phyloP scores from a whole-genome alignment of 1,284 basidiomycete species.

The Ustanciosporium gigantosporum region DNA sequence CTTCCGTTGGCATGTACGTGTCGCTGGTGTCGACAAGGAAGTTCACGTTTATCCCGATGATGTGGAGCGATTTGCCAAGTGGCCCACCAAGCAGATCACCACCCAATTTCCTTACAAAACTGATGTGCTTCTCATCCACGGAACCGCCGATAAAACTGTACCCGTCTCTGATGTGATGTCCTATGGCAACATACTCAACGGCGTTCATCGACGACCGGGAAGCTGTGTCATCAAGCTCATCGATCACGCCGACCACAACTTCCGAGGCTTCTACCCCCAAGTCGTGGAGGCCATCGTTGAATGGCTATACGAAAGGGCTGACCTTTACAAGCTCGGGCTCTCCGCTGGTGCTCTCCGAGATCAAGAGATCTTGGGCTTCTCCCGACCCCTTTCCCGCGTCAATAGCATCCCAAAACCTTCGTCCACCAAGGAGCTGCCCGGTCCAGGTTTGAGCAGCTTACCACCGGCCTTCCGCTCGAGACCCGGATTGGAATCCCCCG shows the following conservation, averaged over 20 bases:
- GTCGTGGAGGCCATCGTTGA: slow-evolving; percentile 37
- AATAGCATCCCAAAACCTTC: too few relatives aligned
- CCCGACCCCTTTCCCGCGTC: too few relatives aligned
- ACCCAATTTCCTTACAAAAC: slow-evolving; percentile 33
- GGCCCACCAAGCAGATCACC: slow-evolving; percentile 28
- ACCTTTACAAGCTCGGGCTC: slow-evolving; percentile 24
- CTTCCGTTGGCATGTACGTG: slow-evolving; percentile 41
- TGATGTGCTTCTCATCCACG: slow-evolving; percentile 45
- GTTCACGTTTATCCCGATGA: slow-evolving; percentile 35
- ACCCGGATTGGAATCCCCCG: too few relatives aligned
- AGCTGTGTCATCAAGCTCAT: slow-evolving; percentile 34
- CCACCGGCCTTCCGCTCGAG: too few relatives aligned
- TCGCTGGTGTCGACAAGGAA: slow-evolving; percentile 39
- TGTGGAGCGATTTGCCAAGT: slow-evolving; percentile 41
- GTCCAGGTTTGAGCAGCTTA: too few relatives aligned
- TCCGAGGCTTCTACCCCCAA: slow-evolving; percentile 40
- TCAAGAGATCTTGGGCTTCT: slow-evolving; percentile 2
- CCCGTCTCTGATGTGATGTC: slow-evolving; percentile 31
- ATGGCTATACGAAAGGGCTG: slow-evolving; percentile 23
- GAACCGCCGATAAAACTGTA: slow-evolving; percentile 43
- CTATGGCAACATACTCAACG: slow-evolving; percentile 37
- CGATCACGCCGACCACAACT: slow-evolving; percentile 47
- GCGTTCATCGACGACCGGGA: slow-evolving; percentile 16
- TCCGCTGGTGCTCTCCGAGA: slow-evolving; percentile 26
- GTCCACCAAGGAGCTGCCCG: too few relatives aligned